Base-by-base conservation (phyloP, 495 filamentous ascomycete genomes). In the Penicillium turbatum region DNA sequence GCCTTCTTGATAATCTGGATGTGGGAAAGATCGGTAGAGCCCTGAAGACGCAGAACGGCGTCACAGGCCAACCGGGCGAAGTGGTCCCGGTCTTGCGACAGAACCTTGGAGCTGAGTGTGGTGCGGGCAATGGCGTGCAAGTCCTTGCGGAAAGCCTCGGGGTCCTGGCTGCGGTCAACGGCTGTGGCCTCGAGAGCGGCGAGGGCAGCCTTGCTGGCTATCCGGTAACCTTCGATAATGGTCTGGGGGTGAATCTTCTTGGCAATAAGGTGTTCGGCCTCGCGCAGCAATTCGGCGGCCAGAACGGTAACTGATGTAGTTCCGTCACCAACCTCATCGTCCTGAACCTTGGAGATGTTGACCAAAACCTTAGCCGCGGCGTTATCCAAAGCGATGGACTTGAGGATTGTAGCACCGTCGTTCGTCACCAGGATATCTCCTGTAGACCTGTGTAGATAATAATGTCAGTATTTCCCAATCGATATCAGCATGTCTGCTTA, bases 1-100 rank as follows among this genome's bases (percentile, higher is more conserved):
- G 95, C 90, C 78, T 98, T 98, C 79, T 98, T 98, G 77, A 98
- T 97, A 60, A 98, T 88, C 73, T 98, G 93, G 56, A 98, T 97
- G 70, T 97, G 93, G 61, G 89, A 96, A 44, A 98, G 81, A 69
- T 98, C 95, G 37, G 90, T 88, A 7, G 90, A 96, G 15, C 90
- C 90, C 75, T 90, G 87, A 67, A 98, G 77, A 51, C 95, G 82
- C 21, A 98, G 72, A 13, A 98, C 87, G 17, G 95, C 93, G 66
- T 97, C 93, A 48, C 86, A 86, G n/a, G 93, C 92, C 11, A 98
- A 79, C 64, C 85, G 82, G 40, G 93, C 83, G 64, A 98, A 98
- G 68, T 97, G 89, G 52, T 92, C 84, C 43, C 90, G 81, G 70
- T 98, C 95, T 70, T 98, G 93, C 32, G 89, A 84, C 31, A 98